Conservation (phyloP, 2,329 filamentous ascomycete genomes). For the Aspergillus terreus region DNA sequence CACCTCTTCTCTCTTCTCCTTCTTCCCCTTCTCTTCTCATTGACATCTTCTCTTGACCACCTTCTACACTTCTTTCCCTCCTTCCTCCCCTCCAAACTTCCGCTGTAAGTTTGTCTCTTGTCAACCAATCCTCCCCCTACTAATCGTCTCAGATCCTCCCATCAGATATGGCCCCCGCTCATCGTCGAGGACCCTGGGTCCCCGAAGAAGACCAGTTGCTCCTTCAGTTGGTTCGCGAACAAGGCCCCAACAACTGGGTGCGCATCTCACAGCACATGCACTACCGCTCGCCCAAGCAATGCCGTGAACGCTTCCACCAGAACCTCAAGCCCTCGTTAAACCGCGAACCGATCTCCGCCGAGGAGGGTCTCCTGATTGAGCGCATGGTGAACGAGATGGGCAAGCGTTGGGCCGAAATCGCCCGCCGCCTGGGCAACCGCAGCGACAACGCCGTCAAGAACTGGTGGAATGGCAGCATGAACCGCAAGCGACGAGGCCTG, state of each 20-base stretch:
- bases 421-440: conserved; percentile 72
- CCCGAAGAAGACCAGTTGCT: conserved; percentile 70
- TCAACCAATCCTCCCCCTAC: neutral
- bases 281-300: conserved; percentile 86
- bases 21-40: neutral
- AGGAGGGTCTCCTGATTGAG: conserved; percentile 72
- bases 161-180: conserved; percentile 43
- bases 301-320: conserved; percentile 88
- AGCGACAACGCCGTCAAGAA: conserved; percentile 97
- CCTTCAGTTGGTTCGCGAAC: conserved; percentile 64
- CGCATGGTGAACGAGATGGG: conserved; percentile 72
- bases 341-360: conserved; percentile 67
- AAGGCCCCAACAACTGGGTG: conserved; percentile 86
- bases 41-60: neutral
- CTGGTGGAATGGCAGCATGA: conserved; percentile 95
- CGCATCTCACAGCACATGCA: conserved; percentile 72
- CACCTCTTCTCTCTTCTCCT: neutral
- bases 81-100: no score
- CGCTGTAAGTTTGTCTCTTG: no score
- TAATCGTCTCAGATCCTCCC: neutral
- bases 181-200: conserved; percentile 80
- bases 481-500: conserved; percentile 61
- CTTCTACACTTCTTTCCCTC: neutral
- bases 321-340: conserved; percentile 77
- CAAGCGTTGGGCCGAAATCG: conserved; percentile 91